Base-by-base conservation (phyloP, 768 basidiomycete species). In the Russula brevipes region DNA sequence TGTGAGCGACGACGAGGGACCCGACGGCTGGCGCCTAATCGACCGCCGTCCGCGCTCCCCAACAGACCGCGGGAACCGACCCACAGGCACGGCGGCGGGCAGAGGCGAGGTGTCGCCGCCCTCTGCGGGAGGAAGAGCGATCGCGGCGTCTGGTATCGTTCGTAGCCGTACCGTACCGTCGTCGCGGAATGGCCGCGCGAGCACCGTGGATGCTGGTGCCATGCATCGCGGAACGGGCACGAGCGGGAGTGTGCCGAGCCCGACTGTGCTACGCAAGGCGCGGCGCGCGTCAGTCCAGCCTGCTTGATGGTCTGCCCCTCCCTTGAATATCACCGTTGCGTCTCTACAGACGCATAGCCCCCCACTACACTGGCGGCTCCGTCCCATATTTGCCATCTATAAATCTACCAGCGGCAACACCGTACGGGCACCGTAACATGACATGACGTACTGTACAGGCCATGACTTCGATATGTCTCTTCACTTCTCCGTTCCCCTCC, bases 131-230 rank as follows among this genome's bases (percentile, higher is more conserved):
- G 71, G 76, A 35, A 42, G 41, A 14, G 11, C 41, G 41, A 1
- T 42, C 1, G 45, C 14, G 11, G 7, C 46, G 3, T 73, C 75
- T 14, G 78, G 77, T 30, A 76, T 87, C 31, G 77, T 76, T 54
- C 79, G 88, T 31, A 88, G 88, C 69, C 80, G 83, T 60, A 91
- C 88, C 42, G 59, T 91, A 51, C 88, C 88, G 1, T 78, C 81
- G 44, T 69, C 80, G 44, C 72, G 75, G 14, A 64, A 60, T 39
- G 41, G 47, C 4, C 63, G 58, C 4, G 5, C 46, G 6, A 44
- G 2, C 4, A 17, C 52, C 1, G 17, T 38, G 11, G 45, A 16
- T 8, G 8, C 33, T 24, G 51, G 50, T 9, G 17, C 11, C 7
- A 8, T 38, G n/a, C 57, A 44, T 39, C 44, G 46, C 4, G 60